Base-by-base conservation (phyloP, 805 yeast genomes). In the Wickerhamiella cacticola region DNA sequence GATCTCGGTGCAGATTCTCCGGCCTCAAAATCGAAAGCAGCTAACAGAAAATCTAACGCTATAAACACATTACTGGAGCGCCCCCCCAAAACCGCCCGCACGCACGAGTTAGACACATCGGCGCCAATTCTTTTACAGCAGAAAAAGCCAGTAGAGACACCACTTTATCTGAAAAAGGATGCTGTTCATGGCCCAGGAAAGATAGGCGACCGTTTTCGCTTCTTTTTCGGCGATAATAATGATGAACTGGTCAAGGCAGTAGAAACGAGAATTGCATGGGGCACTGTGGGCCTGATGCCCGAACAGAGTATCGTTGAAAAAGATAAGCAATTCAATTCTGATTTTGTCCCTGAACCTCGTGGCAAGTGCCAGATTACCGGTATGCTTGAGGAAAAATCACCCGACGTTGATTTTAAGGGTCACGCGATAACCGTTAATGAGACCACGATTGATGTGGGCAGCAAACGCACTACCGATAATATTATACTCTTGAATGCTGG, bases 211-310 rank as follows among this genome's bases (percentile, higher is more conserved):
- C 67, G 71, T 42, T 54, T 71, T 34, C 59, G 57, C 29, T 60
- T 70, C 36, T 56, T 72, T 44, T 78, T 70, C 57, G 88, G 88
- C 0, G 56, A 63, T 23, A 71, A 76, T 53, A 68, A 67, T 31
- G 59, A 59, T 1, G 68, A 68, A 45, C 66, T 75, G 36, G 60
- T 72, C 9, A 59, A 61, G 15, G 61, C 75, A 2, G 61, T 74
- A 3, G 60, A 68, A 21, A 66, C 70, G 31, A 72, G 80, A 50
- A 67, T 65, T 15, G 63, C 62, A 3, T 79, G 81, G 76, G 76
- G 75, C 29, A 60, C 61, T 1, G 61, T 66, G 23, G 52, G 75
- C 33, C 77, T 77, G 51, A 61, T 54, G 58, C 75, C 55, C 64
- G 68, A 24, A 63, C 65, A 33, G 53, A 60, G 3, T 51, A 59